Percentiles rank a stretch among this genome's conserved stretches.
Evolutionary conservation across 305 asterid genomes (phyloP).

Genomic region (Caryopteris hybrid): DNA sequence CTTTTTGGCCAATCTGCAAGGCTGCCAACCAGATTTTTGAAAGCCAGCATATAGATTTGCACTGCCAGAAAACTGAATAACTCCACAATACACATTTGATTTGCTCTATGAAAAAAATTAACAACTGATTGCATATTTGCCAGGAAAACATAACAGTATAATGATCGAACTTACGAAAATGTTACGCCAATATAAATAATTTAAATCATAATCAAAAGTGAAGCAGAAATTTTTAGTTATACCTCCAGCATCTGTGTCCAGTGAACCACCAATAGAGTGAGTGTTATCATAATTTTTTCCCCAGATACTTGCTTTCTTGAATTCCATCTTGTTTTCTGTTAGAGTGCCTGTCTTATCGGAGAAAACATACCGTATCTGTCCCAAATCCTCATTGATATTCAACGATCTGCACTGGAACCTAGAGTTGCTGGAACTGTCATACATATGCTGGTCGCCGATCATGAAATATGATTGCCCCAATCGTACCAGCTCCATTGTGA

Average conservation of each 20-base stretch:
- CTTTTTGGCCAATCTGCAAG: background rate
- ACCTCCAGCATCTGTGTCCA: constrained; percentile 52
- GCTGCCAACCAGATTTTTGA: background rate
- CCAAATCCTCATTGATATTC: constrained; percentile 98
- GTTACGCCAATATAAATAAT: background rate
- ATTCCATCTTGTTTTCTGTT: constrained; percentile 98
- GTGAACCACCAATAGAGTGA: constrained; percentile 32
- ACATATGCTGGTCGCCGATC: constrained; percentile 93
- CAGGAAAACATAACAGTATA: background rate
- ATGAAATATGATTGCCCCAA: constrained; percentile 97
- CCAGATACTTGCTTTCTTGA: constrained; percentile 77
- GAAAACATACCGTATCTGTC: constrained; percentile 87
- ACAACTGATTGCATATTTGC: background rate
- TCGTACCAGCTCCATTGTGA: constrained; percentile 98
- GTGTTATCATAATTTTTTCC: constrained; percentile 65
- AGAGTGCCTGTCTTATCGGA: constrained; percentile 97
- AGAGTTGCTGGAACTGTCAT: constrained; percentile 62
- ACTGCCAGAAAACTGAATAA: background rate
- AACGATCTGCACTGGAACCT: constrained; percentile 98
- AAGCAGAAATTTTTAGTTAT: constrained; percentile 20
- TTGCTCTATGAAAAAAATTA: background rate
- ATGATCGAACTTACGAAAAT: background rate
- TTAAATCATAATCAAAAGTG: background rate
- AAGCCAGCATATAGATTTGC: background rate
- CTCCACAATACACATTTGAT: background rate